Conservation (phyloP, 805 yeast genomes). For the Saturnispora galanensis region DNA sequence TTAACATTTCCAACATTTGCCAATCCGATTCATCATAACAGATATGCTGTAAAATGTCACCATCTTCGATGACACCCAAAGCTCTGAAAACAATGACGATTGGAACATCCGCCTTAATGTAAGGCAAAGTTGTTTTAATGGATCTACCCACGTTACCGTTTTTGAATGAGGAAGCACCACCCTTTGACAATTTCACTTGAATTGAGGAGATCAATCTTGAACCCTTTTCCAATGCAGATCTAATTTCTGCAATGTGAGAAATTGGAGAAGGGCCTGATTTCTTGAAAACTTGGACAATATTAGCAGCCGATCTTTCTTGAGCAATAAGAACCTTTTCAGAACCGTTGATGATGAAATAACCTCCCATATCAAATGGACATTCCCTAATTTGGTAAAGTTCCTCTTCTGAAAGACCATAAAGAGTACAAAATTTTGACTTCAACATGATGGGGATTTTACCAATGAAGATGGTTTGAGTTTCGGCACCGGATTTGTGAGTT, state of each 20-base stretch:
- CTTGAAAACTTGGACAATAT: conserved; percentile 95
- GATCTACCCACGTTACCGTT: conserved; percentile 62
- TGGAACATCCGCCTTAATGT: conserved; percentile 93
- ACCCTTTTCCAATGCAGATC: conserved; percentile 96
- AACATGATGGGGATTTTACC: conserved; percentile 98
- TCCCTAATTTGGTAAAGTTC: conserved; percentile 94
- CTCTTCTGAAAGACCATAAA: conserved; percentile 80
- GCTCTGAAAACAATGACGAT: conserved; percentile 97
- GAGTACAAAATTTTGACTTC: conserved; percentile 90
- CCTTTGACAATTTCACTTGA: conserved; percentile 72
- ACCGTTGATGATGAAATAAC: conserved; percentile 96
- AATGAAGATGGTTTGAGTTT: conserved; percentile 48
- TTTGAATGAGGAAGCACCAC: conserved; percentile 37
- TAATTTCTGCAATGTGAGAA: conserved; percentile 90
- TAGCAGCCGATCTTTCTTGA: conserved; percentile 97
- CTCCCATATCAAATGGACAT: conserved; percentile 99
- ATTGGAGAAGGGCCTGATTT: conserved; percentile 96
- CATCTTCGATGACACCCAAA: conserved; percentile 96
- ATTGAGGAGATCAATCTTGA: conserved; percentile 87
- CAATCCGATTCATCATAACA: conserved; percentile 97
- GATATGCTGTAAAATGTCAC: conserved; percentile 95
- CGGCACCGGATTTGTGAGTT: conserved; percentile 27
- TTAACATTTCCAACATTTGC: conserved; percentile 99
- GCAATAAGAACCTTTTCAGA: conserved; percentile 97
- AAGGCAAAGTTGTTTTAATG: conserved; percentile 91